These are phyloP conservation scores for Coriaria nepalensis DNA, from an alignment of 306 rosid genomes.

Conservation along the genomic window DNA sequence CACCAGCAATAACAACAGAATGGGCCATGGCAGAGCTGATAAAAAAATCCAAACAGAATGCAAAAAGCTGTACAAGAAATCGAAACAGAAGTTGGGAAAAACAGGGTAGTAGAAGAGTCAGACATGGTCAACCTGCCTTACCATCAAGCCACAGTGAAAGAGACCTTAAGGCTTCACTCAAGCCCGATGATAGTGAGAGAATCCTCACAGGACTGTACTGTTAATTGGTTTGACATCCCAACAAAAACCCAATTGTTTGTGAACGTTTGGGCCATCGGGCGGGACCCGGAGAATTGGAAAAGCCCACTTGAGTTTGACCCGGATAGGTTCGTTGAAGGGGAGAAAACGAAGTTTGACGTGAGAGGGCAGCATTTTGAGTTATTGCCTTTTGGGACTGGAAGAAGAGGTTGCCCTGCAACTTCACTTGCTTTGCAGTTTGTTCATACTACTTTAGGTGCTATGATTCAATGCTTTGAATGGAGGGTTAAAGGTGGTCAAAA, in stretches of 20 bases:
- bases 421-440: conserved; percentile 62
- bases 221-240: conserved; percentile 54
- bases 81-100: conserved; percentile 32
- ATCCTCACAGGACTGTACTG: conserved; percentile 27
- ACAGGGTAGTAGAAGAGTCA: conserved; percentile 47
- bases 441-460: conserved; percentile 38
- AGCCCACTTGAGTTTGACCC: conserved; percentile 59
- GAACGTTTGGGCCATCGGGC: conserved; percentile 69
- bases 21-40: conserved; percentile 71
- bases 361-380: conserved; percentile 43
- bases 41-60: conserved; percentile 50
- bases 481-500: conserved; percentile 17
- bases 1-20: conserved; percentile 36
- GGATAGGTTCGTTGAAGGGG: conserved; percentile 46
- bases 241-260: conserved; percentile 49
- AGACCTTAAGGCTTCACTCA: conserved; percentile 76
- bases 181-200: conserved; percentile 56
- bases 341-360: conserved; percentile 20
- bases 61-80: conserved; percentile 57
- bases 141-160: conserved; percentile 64
- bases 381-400: conserved; percentile 70
- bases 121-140: conserved; percentile 52
- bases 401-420: conserved; percentile 77
- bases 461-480: conserved; percentile 83
- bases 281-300: conserved; percentile 64